Evolutionary conservation across 768 basidiomycete species (phyloP).

Genomic region (Coprinopsis sp.): DNA sequence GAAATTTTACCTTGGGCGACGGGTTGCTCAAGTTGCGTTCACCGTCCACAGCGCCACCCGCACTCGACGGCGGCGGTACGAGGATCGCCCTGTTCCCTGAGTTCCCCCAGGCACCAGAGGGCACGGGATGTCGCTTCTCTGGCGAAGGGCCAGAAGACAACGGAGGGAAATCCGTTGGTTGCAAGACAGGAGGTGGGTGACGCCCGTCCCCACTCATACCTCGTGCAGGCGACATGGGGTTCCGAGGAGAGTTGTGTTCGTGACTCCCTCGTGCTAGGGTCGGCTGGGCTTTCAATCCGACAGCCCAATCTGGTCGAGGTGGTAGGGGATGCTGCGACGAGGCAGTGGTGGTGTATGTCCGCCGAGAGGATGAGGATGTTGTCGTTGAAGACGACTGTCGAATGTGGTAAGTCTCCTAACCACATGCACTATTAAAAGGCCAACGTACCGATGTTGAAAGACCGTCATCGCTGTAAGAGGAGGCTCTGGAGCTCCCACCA

Average conservation of each 20-base stretch:
- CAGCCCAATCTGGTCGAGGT: conserved; percentile 84
- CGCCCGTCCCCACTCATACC: conserved; percentile 28
- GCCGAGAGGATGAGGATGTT: conserved; percentile 74
- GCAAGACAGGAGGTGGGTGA: conserved; percentile 37
- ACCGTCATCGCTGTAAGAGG: conserved; percentile 61
- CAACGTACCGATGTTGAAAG: conserved; percentile 70
- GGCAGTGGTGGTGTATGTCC: conserved; percentile 68
- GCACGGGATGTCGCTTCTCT: conserved; percentile 52
- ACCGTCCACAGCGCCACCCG: conserved; percentile 31
- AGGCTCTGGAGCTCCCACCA: conserved; percentile 49
- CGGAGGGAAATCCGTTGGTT: conserved; percentile 69
- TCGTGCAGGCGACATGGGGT: conserved; percentile 36
- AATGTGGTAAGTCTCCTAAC: conserved; percentile 8
- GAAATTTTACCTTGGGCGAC: conserved; percentile 35
- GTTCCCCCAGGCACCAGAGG: conserved; percentile 70
- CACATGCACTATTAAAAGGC: conserved; percentile 5
- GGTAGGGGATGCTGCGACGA: conserved; percentile 78
- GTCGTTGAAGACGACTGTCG: conserved; percentile 66
- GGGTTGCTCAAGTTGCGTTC: conserved; percentile 46
- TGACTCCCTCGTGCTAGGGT: conserved; percentile 58
- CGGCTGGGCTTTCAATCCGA: conserved; percentile 74
- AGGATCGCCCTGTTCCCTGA: conserved; percentile 49
- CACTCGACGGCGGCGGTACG: conserved; percentile 31
- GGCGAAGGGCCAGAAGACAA: conserved; percentile 38
- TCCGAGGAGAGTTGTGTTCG: conserved; percentile 41